These are phyloP conservation scores for Stemphylium lycopersici DNA, from an alignment of 2,329 filamentous ascomycete genomes.

Conservation along the genomic window DNA sequence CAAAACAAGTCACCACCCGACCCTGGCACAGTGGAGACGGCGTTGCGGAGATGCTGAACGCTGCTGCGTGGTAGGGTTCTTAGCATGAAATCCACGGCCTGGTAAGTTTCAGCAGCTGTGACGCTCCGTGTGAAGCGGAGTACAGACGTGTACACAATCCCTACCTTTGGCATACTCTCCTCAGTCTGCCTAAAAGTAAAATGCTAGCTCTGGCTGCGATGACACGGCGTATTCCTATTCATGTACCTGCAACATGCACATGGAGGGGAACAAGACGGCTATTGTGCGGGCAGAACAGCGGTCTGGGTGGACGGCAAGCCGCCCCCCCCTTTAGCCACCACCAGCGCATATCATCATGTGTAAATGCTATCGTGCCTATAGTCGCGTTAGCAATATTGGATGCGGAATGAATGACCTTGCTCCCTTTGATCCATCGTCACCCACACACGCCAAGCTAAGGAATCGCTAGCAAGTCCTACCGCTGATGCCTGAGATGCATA, in stretches of 20 bases:
- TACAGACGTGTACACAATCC: constrained; percentile 18
- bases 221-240: constrained; percentile 1
- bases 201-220: background rate
- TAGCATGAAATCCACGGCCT: constrained; percentile 21
- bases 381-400: constrained; percentile 1
- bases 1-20: constrained; percentile 25
- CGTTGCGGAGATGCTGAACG: constrained; percentile 13
- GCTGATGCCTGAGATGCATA: constrained; percentile 10
- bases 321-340: constrained; percentile 11
- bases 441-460: constrained; percentile 3
- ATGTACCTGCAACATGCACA: constrained; percentile 17
- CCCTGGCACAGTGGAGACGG: constrained; percentile 6
- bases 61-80: constrained; percentile 18
- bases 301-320: constrained; percentile 14
- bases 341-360: constrained; percentile 8
- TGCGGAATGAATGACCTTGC: constrained; percentile 3
- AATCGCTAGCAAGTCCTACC: constrained; percentile 2
- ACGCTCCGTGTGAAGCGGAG: constrained; percentile 15
- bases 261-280: constrained; percentile 15
- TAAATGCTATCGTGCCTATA: constrained; percentile 8
- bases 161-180: constrained; percentile 1
- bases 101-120: constrained; percentile 21
- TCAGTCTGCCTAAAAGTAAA: background rate
- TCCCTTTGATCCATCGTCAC: background rate
- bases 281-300: constrained; percentile 4